phyloP scores from a whole-genome alignment of 208 protist genomes.

The Crithidia acanthocephali region DNA sequence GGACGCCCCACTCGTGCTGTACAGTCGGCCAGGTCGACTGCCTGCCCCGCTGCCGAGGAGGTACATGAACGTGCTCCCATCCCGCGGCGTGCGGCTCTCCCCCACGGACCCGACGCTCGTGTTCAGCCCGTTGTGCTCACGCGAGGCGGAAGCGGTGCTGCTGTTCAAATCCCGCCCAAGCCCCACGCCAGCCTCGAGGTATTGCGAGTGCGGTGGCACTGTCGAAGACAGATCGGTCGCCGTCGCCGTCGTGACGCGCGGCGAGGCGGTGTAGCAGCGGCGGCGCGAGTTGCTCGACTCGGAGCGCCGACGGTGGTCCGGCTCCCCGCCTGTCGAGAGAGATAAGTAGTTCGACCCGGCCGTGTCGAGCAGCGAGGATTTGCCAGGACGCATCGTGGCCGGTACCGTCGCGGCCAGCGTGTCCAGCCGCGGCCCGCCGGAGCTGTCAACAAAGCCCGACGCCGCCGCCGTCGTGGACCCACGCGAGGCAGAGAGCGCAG shows the following conservation, averaged over 20 bases:
- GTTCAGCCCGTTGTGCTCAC: conserved; percentile 12
- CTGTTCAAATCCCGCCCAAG: not conserved
- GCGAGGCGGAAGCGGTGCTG: not conserved
- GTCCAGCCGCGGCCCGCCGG: conserved; percentile 10
- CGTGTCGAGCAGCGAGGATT: not conserved
- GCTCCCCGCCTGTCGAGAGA: not conserved
- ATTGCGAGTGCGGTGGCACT: conserved; percentile 12
- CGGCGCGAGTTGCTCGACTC: conserved; percentile 8
- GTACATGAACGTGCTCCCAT: conserved; percentile 12
- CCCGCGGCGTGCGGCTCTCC: conserved; percentile 14
- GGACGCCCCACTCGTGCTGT: not conserved
- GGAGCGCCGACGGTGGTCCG: not conserved
- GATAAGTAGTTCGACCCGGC: not conserved
- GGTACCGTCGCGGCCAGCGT: conserved; percentile 9
- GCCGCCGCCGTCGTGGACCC: not conserved
- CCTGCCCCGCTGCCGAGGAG: conserved; percentile 6
- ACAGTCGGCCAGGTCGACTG: conserved; percentile 3
- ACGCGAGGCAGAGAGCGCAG: conserved; percentile 8
- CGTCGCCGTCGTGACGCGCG: not conserved
- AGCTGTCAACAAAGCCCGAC: not conserved
- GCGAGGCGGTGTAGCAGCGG: conserved; percentile 9
- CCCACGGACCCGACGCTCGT: not conserved
- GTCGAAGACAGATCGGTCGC: not conserved
- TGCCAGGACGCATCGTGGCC: conserved; percentile 8
- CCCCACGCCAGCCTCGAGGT: conserved; percentile 14